These are phyloP conservation scores for Coemansia sp. DNA, from an alignment of 192 early-diverging fungal species.

Conservation along the genomic window DNA sequence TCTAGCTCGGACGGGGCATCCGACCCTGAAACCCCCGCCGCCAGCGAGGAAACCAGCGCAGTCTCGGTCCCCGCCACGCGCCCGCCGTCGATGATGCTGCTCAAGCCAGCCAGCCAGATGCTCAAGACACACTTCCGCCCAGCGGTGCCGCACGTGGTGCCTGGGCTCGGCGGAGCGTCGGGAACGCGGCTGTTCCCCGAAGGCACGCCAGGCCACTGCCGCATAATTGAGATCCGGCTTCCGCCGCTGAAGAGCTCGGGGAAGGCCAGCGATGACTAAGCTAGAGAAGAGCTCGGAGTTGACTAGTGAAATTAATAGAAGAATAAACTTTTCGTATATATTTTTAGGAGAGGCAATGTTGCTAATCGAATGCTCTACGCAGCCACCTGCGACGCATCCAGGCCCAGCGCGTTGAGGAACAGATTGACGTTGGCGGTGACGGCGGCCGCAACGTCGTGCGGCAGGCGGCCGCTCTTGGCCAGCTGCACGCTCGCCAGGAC, in stretches of 20 bases:
- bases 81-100: slow-evolving; percentile 15
- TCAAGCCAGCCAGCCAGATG: slow-evolving; percentile 2
- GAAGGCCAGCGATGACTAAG: neutral
- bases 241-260: slow-evolving; percentile 31
- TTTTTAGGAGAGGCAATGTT: neutral
- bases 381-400: slow-evolving; percentile 63
- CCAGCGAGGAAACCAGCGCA: neutral
- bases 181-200: slow-evolving; percentile 42
- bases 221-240: slow-evolving; percentile 40
- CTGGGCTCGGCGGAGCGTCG: slow-evolving; percentile 28
- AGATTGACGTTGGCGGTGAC: slow-evolving; percentile 85
- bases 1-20: neutral
- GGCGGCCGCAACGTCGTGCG: slow-evolving; percentile 60
- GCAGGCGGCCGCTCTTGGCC: slow-evolving; percentile 59
- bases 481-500: slow-evolving; percentile 77
- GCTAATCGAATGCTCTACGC: neutral
- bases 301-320: no score
- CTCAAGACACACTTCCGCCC: neutral
- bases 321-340: neutral
- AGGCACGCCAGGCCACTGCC: slow-evolving; percentile 24
- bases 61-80: neutral
- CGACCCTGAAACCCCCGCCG: neutral
- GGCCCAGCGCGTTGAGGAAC: slow-evolving; percentile 92
- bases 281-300: no score
- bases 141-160: slow-evolving; percentile 13